Conservation (phyloP, 1,284 basidiomycete species). For the Trichosporon asahii region DNA sequence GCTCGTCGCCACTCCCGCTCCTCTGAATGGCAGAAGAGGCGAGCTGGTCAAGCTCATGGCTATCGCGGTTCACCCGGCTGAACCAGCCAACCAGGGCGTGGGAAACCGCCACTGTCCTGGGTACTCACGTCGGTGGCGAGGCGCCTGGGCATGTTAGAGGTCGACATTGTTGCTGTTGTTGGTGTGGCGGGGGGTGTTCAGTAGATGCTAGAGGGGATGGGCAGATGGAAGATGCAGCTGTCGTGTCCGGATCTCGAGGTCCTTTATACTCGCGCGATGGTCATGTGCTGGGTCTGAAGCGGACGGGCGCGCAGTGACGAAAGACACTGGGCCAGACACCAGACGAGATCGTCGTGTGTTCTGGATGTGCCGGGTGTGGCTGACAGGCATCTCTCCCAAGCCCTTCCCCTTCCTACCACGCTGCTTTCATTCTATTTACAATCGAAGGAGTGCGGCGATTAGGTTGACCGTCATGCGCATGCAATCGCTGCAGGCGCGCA, state of each 20-base stretch:
- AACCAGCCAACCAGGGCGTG: background rate
- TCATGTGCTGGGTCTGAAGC: background rate
- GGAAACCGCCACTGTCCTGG: background rate
- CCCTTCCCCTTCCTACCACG: background rate
- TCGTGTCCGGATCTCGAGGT: background rate
- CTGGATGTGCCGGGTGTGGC: slow-evolving; percentile 2
- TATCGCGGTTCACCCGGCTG: background rate
- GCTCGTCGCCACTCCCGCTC: background rate
- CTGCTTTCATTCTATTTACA: background rate
- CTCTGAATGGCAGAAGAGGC: background rate
- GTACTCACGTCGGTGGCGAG: slow-evolving; percentile 17
- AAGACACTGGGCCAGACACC: background rate
- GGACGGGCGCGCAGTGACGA: slow-evolving; percentile 1
- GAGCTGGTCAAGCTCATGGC: background rate
- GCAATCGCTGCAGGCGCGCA: background rate
- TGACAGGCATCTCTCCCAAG: background rate
- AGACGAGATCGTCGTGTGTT: slow-evolving; percentile 9
- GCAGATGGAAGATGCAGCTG: background rate
- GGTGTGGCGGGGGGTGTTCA: background rate
- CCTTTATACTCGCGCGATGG: background rate
- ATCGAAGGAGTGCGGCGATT: background rate
- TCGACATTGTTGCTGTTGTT: slow-evolving; percentile 1
- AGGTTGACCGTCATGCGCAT: background rate
- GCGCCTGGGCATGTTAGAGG: slow-evolving; percentile 14
- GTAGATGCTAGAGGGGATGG: background rate